Conservation (phyloP, 2,329 filamentous ascomycete species). For the Chlorencoelia australis region DNA sequence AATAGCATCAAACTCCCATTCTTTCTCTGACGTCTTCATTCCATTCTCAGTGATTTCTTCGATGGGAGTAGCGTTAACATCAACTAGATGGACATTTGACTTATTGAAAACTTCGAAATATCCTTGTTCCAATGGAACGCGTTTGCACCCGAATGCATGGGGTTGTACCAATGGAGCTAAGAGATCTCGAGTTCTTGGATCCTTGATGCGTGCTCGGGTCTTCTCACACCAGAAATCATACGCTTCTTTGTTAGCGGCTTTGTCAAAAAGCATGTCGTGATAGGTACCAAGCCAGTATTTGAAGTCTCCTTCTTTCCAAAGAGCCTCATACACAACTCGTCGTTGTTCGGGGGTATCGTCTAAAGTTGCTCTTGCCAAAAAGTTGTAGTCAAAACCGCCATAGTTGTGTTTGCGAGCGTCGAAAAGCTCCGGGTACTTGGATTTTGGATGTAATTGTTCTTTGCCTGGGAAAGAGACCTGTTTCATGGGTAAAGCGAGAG, state of each 20-base stretch:
- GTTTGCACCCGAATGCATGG: constrained; percentile 37
- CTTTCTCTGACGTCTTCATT: constrained; percentile 1
- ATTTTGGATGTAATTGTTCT: constrained; percentile 35
- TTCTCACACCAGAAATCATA: constrained; percentile 42
- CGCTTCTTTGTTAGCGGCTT: constrained; percentile 33
- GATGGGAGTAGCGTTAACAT: neutral
- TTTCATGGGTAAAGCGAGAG: constrained; percentile 47
- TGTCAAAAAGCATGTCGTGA: constrained; percentile 34
- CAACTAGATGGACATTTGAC: constrained; percentile 1
- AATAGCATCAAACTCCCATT: constrained; percentile 1
- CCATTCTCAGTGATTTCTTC: neutral
- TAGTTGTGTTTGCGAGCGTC: constrained; percentile 35
- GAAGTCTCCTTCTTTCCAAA: constrained; percentile 39
- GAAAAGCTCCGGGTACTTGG: constrained; percentile 35
- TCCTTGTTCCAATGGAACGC: constrained; percentile 13
- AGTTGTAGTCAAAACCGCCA: constrained; percentile 42
- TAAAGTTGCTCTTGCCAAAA: constrained; percentile 34
- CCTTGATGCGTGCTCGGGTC: constrained; percentile 33
- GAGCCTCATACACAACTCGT: constrained; percentile 33
- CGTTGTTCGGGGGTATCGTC: constrained; percentile 35
- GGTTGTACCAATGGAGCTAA: constrained; percentile 36
- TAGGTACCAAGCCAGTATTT: constrained; percentile 36
- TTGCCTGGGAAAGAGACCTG: constrained; percentile 32
- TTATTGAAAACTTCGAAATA: constrained; percentile 3
- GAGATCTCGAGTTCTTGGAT: constrained; percentile 34